Evolutionary conservation across 345 rosid species (phyloP).

Genomic region (Cardamine chenopodiifolia): DNA sequence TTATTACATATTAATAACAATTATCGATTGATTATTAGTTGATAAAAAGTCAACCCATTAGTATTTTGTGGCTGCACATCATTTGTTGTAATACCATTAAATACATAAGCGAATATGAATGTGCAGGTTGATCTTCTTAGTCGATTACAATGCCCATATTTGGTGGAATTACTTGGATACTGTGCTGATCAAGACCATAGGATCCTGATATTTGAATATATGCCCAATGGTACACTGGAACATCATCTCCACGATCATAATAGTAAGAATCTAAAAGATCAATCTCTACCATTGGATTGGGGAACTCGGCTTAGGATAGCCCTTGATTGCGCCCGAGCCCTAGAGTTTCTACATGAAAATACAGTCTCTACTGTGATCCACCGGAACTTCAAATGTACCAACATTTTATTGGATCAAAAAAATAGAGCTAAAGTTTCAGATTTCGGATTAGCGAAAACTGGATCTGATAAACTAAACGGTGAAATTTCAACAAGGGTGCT

Average conservation of each 20-base stretch:
- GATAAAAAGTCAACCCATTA: not conserved
- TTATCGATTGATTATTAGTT: too few species aligned
- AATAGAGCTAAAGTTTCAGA: slow-evolving; percentile 73
- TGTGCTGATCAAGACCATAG: slow-evolving; percentile 93
- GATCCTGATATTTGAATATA: slow-evolving; percentile 67
- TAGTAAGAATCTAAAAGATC: slow-evolving; percentile 34
- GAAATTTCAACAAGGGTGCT: slow-evolving; percentile 69
- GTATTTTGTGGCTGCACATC: not conserved
- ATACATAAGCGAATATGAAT: not conserved
- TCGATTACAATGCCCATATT: slow-evolving; percentile 73
- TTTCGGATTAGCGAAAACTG: slow-evolving; percentile 80
- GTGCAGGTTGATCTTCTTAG: slow-evolving; percentile 87
- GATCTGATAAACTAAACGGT: slow-evolving; percentile 71
- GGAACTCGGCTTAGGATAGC: slow-evolving; percentile 74
- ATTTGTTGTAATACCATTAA: not conserved
- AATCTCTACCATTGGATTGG: slow-evolving; percentile 60
- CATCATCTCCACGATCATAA: slow-evolving; percentile 52
- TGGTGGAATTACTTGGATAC: slow-evolving; percentile 86
- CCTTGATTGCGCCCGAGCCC: slow-evolving; percentile 80
- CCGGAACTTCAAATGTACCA: slow-evolving; percentile 80
- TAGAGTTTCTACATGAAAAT: slow-evolving; percentile 84
- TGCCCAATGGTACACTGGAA: slow-evolving; percentile 74
- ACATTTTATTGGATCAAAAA: slow-evolving; percentile 62
- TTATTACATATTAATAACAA: too few species aligned
- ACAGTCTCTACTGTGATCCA: slow-evolving; percentile 71